Evolutionary conservation across 208 protist genomes (phyloP).

Genomic region (Leishmania guyanensis): DNA sequence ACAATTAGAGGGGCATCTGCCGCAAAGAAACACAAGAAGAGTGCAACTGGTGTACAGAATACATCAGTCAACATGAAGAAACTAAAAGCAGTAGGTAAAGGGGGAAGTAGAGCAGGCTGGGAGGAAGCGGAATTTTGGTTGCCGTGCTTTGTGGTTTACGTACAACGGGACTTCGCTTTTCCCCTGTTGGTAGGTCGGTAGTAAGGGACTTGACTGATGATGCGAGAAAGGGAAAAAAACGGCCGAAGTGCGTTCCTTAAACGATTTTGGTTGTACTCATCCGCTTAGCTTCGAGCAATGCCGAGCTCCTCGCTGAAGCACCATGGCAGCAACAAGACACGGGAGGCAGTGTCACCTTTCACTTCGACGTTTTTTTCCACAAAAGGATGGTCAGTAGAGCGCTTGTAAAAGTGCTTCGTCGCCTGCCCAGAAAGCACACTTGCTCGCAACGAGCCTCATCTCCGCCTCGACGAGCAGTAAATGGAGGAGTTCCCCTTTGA

Average conservation of each 20-base stretch:
- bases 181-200: background rate
- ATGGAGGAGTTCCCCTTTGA: conserved; percentile 15
- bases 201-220: background rate
- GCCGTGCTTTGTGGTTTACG: background rate
- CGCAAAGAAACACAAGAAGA: background rate
- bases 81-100: background rate
- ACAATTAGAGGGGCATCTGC: background rate
- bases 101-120: background rate
- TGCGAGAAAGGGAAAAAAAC: background rate
- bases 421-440: conserved; percentile 25
- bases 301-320: conserved; percentile 32
- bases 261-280: background rate
- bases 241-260: background rate
- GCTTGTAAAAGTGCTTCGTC: conserved; percentile 32
- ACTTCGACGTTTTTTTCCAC: conserved; percentile 25
- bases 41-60: background rate
- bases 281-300: background rate
- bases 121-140: background rate
- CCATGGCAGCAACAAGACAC: conserved; percentile 23
- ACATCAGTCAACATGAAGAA: background rate
- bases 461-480: conserved; percentile 41
- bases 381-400: conserved; percentile 27
- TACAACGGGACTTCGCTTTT: background rate
- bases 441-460: conserved; percentile 23
- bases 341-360: background rate